These are phyloP conservation scores for Rostrohypoxylon terebratum DNA, from an alignment of 495 filamentous ascomycete species.

Conservation along the genomic window DNA sequence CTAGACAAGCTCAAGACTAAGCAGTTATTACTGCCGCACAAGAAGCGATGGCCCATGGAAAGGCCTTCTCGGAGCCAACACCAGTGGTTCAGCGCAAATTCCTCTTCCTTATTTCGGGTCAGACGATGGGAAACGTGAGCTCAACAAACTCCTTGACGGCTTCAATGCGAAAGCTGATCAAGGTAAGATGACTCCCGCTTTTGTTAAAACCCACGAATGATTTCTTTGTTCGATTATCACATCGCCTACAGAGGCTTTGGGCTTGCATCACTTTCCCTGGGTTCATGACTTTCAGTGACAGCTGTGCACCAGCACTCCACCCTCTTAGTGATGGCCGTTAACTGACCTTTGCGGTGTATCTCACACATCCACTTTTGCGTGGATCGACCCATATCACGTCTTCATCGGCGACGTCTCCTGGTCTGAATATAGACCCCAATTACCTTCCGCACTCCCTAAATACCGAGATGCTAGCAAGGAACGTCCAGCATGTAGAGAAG, in stretches of 20 bases:
- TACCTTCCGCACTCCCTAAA: slow-evolving; percentile 65
- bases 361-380: slow-evolving; percentile 61
- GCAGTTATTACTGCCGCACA: neutral
- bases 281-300: neutral
- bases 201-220: slow-evolving; percentile 68
- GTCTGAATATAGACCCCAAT: slow-evolving; percentile 61
- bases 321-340: slow-evolving; percentile 31
- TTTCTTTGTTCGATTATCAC: slow-evolving; percentile 73
- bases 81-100: slow-evolving; percentile 83
- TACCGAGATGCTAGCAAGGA: slow-evolving; percentile 55
- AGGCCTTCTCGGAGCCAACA: slow-evolving; percentile 65
- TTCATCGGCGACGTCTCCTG: slow-evolving; percentile 30
- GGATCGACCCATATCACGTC: slow-evolving; percentile 63
- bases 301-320: neutral
- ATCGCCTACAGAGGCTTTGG: slow-evolving; percentile 71
- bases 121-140: too few relatives aligned
- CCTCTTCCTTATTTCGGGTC: slow-evolving; percentile 5
- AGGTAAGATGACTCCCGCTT: neutral
- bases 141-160: neutral
- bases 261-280: slow-evolving; percentile 16
- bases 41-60: neutral
- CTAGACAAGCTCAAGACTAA: slow-evolving; percentile 11
- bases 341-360: slow-evolving; percentile 45
- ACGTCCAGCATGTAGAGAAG: slow-evolving; percentile 51
- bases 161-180: too few relatives aligned